Percentiles rank a stretch among this genome's conserved stretches.
These are phyloP conservation scores for Starmerella bombicola DNA, from an alignment of 805 yeast genomes.

Conservation along the genomic window DNA sequence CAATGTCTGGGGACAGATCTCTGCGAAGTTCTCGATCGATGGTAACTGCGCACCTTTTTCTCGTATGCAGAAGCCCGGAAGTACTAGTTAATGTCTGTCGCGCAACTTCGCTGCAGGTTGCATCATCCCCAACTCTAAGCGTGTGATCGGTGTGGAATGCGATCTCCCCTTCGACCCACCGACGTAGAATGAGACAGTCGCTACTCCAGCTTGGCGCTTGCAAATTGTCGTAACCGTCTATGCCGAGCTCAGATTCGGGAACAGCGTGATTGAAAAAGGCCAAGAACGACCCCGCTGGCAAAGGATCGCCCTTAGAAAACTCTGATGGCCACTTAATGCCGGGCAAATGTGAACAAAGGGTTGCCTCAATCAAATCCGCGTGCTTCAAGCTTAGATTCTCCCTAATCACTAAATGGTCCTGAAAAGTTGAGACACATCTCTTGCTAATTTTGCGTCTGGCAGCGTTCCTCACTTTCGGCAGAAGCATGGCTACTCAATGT, in stretches of 20 bases:
- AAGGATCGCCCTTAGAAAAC: constrained; percentile 15
- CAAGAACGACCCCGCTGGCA: constrained; percentile 47
- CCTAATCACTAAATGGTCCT: no score
- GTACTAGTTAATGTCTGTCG: constrained; percentile 10
- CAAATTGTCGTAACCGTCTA: constrained; percentile 71
- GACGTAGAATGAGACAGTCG: constrained; percentile 36
- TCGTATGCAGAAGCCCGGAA: neutral
- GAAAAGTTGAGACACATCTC: no score
- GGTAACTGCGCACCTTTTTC: constrained; percentile 35
- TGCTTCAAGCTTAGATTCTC: constrained; percentile 27
- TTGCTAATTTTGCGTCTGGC: no score
- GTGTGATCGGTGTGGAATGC: constrained; percentile 29
- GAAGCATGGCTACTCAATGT: no score
- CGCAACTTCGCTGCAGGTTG: constrained; percentile 45
- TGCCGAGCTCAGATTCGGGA: constrained; percentile 37
- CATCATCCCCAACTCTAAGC: constrained; percentile 30
- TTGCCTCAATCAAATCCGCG: constrained; percentile 24
- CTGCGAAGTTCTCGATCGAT: constrained; percentile 39
- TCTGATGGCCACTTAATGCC: neutral
- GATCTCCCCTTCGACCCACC: constrained; percentile 72
- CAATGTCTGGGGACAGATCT: neutral
- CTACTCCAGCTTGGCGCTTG: constrained; percentile 47
- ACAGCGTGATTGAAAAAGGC: constrained; percentile 52
- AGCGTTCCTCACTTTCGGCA: no score
- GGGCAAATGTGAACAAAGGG: constrained; percentile 25